Conservation (phyloP, 2,329 filamentous ascomycete species). For the Chalaropsis ovoidea region DNA sequence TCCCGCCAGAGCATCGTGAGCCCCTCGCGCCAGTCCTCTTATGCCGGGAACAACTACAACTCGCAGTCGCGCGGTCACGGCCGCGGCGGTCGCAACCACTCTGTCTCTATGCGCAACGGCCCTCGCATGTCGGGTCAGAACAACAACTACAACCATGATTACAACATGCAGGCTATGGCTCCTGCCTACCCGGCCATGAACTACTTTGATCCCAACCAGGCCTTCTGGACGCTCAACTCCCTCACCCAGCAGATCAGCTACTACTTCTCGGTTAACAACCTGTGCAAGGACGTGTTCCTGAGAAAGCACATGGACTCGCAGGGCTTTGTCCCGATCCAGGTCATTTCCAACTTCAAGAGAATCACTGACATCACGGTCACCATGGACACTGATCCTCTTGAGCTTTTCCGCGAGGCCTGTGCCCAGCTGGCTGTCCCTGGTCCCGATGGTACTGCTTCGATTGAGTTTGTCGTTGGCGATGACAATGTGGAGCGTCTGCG, state of each 20-base stretch:
- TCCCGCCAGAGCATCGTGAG: constrained; percentile 24
- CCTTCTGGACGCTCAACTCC: constrained; percentile 33
- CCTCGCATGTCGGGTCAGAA: constrained; percentile 26
- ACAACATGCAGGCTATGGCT: constrained; percentile 35
- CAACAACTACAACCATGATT: constrained; percentile 32
- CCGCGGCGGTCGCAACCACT: constrained; percentile 31
- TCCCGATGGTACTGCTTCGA: constrained; percentile 50
- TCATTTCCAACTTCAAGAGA: constrained; percentile 80
- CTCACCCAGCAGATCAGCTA: constrained; percentile 60
- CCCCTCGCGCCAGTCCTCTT: constrained; percentile 24
- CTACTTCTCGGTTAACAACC: constrained; percentile 93
- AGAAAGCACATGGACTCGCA: constrained; percentile 90
- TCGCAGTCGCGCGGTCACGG: constrained; percentile 20
- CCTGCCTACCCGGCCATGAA: constrained; percentile 30
- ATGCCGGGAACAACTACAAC: constrained; percentile 22
- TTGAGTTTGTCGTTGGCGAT: constrained; percentile 65
- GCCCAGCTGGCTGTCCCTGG: constrained; percentile 57
- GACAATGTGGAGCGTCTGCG: constrained; percentile 73
- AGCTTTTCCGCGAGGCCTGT: constrained; percentile 32
- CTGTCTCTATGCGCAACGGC: constrained; percentile 35
- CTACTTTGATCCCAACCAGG: constrained; percentile 25
- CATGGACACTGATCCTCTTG: constrained; percentile 24
- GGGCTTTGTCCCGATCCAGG: constrained; percentile 71
- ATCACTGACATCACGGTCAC: constrained; percentile 52
- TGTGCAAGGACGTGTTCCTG: constrained; percentile 85